Percentiles rank a stretch among this genome's conserved stretches.
Evolutionary conservation across 768 basidiomycete genomes (phyloP).

Genomic region (Lyophyllum decastes): DNA sequence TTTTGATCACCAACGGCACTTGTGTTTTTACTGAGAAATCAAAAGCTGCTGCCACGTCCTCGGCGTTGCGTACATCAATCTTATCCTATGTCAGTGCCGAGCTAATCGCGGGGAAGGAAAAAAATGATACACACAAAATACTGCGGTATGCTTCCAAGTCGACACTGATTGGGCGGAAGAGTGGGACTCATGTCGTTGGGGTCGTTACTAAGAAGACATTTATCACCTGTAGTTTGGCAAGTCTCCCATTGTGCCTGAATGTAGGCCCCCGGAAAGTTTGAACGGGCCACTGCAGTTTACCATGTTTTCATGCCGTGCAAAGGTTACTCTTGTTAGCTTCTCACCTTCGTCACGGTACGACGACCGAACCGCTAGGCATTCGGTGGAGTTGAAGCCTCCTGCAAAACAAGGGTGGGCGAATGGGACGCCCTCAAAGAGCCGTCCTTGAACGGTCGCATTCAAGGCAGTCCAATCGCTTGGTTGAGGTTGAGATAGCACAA

Average conservation of each 20-base stretch:
- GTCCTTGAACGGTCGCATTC: constrained; percentile 8
- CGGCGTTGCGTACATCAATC: constrained; percentile 35
- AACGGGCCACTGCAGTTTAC: constrained; percentile 11
- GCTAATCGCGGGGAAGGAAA: neutral
- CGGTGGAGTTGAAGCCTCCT: constrained; percentile 15
- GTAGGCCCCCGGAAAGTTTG: constrained; percentile 25
- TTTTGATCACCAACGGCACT: constrained; percentile 49
- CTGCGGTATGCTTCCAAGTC: constrained; percentile 36
- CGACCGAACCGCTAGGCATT: constrained; percentile 14
- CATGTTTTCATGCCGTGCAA: constrained; percentile 9
- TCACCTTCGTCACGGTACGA: constrained; percentile 22
- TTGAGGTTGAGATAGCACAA: neutral
- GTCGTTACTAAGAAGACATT: constrained; percentile 46
- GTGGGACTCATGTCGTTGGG: constrained; percentile 28
- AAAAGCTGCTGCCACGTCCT: constrained; percentile 46
- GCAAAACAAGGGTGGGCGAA: constrained; percentile 24
- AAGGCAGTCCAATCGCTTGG: constrained; percentile 18
- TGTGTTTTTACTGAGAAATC: constrained; percentile 38
- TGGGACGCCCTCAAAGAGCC: constrained; percentile 19
- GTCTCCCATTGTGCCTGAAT: constrained; percentile 54
- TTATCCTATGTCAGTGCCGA: neutral
- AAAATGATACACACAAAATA: constrained; percentile 33
- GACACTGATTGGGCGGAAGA: constrained; percentile 31
- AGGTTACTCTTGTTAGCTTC: neutral
- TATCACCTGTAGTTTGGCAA: constrained; percentile 46